Conservation (phyloP, 805 yeast genomes). For the Jamesozyma jinghongensis region DNA sequence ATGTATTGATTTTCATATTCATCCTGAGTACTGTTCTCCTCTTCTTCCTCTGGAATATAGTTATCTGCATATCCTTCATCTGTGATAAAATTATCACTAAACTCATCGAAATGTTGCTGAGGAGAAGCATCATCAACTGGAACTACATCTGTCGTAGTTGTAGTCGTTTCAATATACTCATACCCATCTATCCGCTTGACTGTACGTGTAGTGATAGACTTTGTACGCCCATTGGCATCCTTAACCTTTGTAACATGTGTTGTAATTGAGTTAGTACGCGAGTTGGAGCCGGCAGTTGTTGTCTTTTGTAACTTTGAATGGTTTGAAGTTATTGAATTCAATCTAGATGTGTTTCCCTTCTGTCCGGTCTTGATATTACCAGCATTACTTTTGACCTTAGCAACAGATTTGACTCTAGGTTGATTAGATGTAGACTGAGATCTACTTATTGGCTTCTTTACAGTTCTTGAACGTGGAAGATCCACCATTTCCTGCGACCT, state of each 20-base stretch:
- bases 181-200: constrained; percentile 41
- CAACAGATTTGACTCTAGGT: neutral
- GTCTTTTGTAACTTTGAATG: constrained; percentile 1
- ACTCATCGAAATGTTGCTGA: constrained; percentile 26
- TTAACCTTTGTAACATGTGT: constrained; percentile 43
- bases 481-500: constrained; percentile 12
- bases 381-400: too few species aligned
- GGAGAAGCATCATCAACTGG: constrained; percentile 4
- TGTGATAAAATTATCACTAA: constrained; percentile 20
- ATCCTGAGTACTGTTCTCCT: neutral
- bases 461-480: neutral
- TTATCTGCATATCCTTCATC: constrained; percentile 21
- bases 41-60: constrained; percentile 8
- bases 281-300: constrained; percentile 1
- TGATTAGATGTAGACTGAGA: neutral
- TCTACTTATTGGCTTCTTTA: neutral
- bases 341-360: constrained; percentile 5
- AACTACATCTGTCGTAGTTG: constrained; percentile 28
- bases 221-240: constrained; percentile 44
- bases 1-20: too few species aligned
- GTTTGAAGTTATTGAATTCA: constrained; percentile 20
- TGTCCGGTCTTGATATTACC: neutral
- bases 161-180: constrained; percentile 41
- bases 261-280: constrained; percentile 30
- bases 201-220: constrained; percentile 46